Percentiles rank a stretch among this genome's conserved stretches.
These are phyloP conservation scores for Cladophialophora exuberans DNA, from an alignment of 2,329 filamentous ascomycete species.

Conservation along the genomic window DNA sequence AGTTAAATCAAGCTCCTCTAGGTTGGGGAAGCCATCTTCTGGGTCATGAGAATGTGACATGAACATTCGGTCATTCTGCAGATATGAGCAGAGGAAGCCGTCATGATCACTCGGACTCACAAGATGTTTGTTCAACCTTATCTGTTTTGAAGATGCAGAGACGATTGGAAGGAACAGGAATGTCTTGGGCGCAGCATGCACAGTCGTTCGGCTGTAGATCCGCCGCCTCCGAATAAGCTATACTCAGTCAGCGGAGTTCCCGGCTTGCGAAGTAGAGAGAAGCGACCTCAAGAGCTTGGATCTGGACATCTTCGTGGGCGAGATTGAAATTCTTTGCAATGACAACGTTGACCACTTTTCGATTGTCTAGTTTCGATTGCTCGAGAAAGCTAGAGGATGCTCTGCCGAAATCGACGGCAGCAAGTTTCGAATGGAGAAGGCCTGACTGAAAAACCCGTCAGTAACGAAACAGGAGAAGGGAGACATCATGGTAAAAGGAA, in stretches of 20 bases:
- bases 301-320: slow-evolving; percentile 76
- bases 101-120: slow-evolving; percentile 33
- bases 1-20: slow-evolving; percentile 63
- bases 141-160: slow-evolving; percentile 39
- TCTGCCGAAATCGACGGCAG: slow-evolving; percentile 19
- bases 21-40: slow-evolving; percentile 71
- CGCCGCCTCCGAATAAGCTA: slow-evolving; percentile 78
- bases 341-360: slow-evolving; percentile 76
- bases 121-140: slow-evolving; percentile 46
- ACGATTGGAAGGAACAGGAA: slow-evolving; percentile 83
- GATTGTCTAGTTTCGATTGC: slow-evolving; percentile 47
- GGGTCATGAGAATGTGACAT: slow-evolving; percentile 83
- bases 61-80: slow-evolving; percentile 77
- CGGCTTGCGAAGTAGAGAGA: background rate
- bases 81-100: slow-evolving; percentile 12
- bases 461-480: background rate
- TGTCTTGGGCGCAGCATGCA: slow-evolving; percentile 73
- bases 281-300: slow-evolving; percentile 68
- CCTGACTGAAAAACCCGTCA: slow-evolving; percentile 10
- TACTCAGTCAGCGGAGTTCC: slow-evolving; percentile 41
- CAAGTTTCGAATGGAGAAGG: slow-evolving; percentile 16
- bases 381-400: slow-evolving; percentile 11
- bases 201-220: slow-evolving; percentile 73
- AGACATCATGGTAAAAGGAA: background rate
- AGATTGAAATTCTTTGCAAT: slow-evolving; percentile 78